Evolutionary conservation across 768 basidiomycete genomes (phyloP).

Genomic region (Mycena polygramma): DNA sequence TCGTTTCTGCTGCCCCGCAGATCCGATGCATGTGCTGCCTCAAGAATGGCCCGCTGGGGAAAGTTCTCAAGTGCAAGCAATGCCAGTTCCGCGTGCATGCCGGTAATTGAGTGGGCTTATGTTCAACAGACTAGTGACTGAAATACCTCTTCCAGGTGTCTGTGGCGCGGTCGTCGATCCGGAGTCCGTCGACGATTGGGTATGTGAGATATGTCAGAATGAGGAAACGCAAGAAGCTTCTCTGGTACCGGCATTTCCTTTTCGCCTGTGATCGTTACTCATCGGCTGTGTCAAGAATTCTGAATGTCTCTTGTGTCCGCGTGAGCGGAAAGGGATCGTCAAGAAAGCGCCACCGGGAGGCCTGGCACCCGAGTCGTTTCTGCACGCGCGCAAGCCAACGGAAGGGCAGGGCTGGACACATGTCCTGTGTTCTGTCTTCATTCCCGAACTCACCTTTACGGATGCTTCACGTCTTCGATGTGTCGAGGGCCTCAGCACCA

Average conservation of each 20-base stretch:
- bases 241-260: slow-evolving; percentile 59
- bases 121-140: slow-evolving; percentile 1
- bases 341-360: slow-evolving; percentile 54
- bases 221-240: slow-evolving; percentile 85
- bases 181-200: slow-evolving; percentile 77
- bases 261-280: slow-evolving; percentile 13
- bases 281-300: slow-evolving; percentile 64
- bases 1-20: slow-evolving; percentile 65
- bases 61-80: slow-evolving; percentile 84
- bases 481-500: slow-evolving; percentile 88
- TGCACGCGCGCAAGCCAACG: slow-evolving; percentile 88
- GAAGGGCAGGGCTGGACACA: slow-evolving; percentile 96
- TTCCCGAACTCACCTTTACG: slow-evolving; percentile 86
- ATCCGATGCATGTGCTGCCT: slow-evolving; percentile 82
- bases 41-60: slow-evolving; percentile 79
- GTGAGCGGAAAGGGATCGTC: slow-evolving; percentile 62
- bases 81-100: slow-evolving; percentile 87
- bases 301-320: slow-evolving; percentile 90
- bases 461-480: slow-evolving; percentile 78
- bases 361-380: slow-evolving; percentile 70
- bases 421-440: slow-evolving; percentile 89
- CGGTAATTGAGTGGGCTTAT: slow-evolving; percentile 58
- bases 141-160: slow-evolving; percentile 56
- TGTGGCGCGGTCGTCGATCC: slow-evolving; percentile 80
- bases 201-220: slow-evolving; percentile 90